phyloP scores from a whole-genome alignment of 768 basidiomycete species.

The Austroboletus eburneus region DNA sequence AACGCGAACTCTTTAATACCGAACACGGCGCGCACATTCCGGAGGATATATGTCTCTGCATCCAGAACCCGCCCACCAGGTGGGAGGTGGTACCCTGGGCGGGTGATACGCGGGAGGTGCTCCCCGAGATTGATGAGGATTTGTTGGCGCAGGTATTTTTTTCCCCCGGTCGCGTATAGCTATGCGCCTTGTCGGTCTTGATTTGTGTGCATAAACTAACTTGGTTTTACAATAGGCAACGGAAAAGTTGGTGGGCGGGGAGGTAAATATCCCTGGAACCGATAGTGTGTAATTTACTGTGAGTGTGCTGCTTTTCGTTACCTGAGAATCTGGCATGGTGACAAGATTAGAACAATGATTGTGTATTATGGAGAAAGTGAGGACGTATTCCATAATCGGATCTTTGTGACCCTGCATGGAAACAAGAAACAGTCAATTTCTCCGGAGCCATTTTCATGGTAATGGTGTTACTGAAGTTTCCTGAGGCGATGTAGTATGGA shows the following conservation, averaged over 20 bases:
- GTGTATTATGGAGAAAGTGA: too few relatives aligned
- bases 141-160: conserved; percentile 47
- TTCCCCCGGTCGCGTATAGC: too few relatives aligned
- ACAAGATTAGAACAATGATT: too few relatives aligned
- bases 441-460: too few relatives aligned
- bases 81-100: conserved; percentile 64
- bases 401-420: too few relatives aligned
- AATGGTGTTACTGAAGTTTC: too few relatives aligned
- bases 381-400: too few relatives aligned
- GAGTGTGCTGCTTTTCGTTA: neutral
- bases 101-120: conserved; percentile 50
- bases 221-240: conserved; percentile 25
- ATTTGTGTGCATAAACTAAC: neutral
- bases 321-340: too few relatives aligned
- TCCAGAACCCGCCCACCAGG: conserved; percentile 68
- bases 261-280: conserved; percentile 11
- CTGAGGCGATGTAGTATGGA: too few relatives aligned
- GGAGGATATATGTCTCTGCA: conserved; percentile 73
- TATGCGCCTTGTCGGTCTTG: neutral
- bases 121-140: conserved; percentile 62
- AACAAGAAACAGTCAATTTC: too few relatives aligned
- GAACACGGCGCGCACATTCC: conserved; percentile 74
- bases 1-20: conserved; percentile 64
- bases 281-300: conserved; percentile 23
- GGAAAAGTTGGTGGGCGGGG: conserved; percentile 19